These are phyloP conservation scores for Sugiyamaella sp. DNA, from an alignment of 1,139 yeast species.

Conservation along the genomic window DNA sequence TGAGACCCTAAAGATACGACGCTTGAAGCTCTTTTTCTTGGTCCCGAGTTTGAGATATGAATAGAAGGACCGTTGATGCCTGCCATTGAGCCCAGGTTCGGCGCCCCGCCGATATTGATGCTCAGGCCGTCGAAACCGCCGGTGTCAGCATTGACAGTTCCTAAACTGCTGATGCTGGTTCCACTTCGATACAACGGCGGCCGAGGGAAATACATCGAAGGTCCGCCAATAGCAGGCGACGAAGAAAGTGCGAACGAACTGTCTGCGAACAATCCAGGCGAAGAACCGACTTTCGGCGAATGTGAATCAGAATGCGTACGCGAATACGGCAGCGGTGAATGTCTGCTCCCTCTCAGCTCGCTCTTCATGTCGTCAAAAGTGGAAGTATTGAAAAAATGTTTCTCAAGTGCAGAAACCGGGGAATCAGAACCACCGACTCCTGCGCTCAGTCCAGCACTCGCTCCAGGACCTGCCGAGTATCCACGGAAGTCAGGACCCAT, in stretches of 20 bases:
- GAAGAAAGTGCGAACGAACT: background rate
- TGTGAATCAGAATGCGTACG: no score
- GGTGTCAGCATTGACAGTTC: background rate
- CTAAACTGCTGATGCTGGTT: background rate
- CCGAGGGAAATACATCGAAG: constrained; percentile 7
- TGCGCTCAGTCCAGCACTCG: no score
- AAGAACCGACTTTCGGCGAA: constrained; percentile 1
- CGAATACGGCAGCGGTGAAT: background rate
- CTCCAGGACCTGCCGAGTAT: no score
- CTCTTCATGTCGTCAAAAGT: background rate
- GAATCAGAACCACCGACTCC: no score
- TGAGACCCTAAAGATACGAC: constrained; percentile 5
- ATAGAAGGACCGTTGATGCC: background rate
- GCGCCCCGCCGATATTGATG: background rate
- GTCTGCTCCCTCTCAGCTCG: background rate
- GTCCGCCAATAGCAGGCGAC: constrained; percentile 4
- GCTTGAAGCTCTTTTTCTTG: constrained; percentile 17
- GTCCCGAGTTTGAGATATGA: background rate
- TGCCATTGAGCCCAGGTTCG: background rate
- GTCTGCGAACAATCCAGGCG: constrained; percentile 11
- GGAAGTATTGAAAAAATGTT: background rate
- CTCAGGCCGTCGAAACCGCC: constrained; percentile 5
- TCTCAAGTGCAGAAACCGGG: background rate
- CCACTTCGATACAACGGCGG: constrained; percentile 8
- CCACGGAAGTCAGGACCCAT: no score